Evolutionary conservation across 2,329 filamentous ascomycete genomes (phyloP), one percentile per base, ranked within the genome.

Genomic region (Pseudogymnoascus sp.): DNA sequence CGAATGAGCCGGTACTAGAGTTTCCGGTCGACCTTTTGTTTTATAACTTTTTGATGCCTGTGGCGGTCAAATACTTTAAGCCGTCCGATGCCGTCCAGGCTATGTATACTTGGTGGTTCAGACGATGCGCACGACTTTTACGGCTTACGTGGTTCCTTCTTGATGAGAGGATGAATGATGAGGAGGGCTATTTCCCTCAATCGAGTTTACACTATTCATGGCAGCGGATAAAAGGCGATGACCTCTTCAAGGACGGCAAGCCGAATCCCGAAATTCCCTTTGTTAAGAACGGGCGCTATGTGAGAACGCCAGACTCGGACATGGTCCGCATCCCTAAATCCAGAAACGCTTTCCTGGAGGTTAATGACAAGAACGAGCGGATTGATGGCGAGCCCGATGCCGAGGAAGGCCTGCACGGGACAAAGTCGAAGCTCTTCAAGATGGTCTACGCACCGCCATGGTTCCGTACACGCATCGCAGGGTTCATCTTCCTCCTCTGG

Each of bases 61-160:
- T 96, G 60, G 87, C 93, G 11, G 85, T 97, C 69, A 88, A 85
- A 69, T 87, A 91, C 69, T 88, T 96, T 76, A 90, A 89, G 72
- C 93, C 93, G 1, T 91, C 90, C 61, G 89, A 96, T 71, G 88
- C 86, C 0, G 79, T 99, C 2, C 89, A 96, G 69, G 80, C 83
- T 63, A 88, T 97, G 80, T 99, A 96, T 74, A 87, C 87, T 7
- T 97, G 93, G 93, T 99, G 95, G 91, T 96, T 99, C 78, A 87
- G 89, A 68, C 86, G 84, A 69, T 96, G 93, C 73, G 95, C 93
- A 11, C 83, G 90, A 61, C 78, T 82, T 42, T 79, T 99, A 62
- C 85, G 93, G 21, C 80, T 99, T 36, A 96, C 91, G 1, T 90
- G 93, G 78, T 99, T 99, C 74, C 83, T 99, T 44, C 97, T 99